Base-by-base conservation (phyloP, 2,329 filamentous ascomycete species). In the Fusarium phyllophilum region DNA sequence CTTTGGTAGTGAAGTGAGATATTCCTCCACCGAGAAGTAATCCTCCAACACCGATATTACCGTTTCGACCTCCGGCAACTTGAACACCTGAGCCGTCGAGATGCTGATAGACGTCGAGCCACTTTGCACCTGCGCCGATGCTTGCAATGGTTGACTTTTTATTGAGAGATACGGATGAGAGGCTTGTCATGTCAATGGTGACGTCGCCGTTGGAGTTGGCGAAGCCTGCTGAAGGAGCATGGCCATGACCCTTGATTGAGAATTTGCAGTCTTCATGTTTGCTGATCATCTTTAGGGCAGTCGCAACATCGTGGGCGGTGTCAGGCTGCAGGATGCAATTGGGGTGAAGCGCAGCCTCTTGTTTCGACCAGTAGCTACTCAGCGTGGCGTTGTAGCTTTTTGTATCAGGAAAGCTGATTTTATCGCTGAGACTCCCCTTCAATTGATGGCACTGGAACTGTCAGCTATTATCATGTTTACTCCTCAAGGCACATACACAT, bases 181-280 rank as follows among this genome's bases (percentile, higher is more conserved):
- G 46, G 1, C 31, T 33, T 17, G 55, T 58, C 39, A 67, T 48
- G n/a, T 67, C 62, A 26, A 67, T 33, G 22, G 65, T 67, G 3
- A 67, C 62, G 11, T 62, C 65, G 1, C 29, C 33, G 5, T 67
- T 41, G 5, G n/a, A 38, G 5, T 67, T 67, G n/a, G 65, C 65
- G 4, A 49, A 68, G 6, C 62, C 62, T 17, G 52, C 38, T 29
- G 52, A 41, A 2, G 65, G 65, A 24, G 62, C 65, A 67, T 67
- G 65, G 1, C 65, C 65, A 18, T 58, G 62, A 0, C 65, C 36
- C 0, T 58, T 66, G 18, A 67, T 61, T 29, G 62, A 56, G 22
- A 68, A 41, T 3, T 9, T 36, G 17, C 39, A 62, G 6, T 39
- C 26, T 3, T 45, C 34, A 1, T 36, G 6, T 11, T 14, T 14